Evolutionary conservation across 2,329 filamentous ascomycete species (phyloP).

Genomic region (Truncatella angustata): DNA sequence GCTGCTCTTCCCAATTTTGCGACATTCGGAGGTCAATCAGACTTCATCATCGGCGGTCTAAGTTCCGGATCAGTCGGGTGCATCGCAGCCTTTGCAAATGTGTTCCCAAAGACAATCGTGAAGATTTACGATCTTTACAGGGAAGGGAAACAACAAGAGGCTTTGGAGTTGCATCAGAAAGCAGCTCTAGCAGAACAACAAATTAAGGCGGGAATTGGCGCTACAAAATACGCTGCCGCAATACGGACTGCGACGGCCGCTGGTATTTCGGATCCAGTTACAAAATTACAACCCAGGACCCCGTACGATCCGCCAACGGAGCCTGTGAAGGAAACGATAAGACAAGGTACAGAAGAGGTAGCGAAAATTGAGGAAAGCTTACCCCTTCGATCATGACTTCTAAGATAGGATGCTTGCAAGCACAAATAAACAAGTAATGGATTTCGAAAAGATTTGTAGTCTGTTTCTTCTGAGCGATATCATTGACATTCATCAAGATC

Average conservation of each 20-base stretch:
- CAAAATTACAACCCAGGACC: constrained; percentile 55
- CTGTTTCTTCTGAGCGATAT: no score
- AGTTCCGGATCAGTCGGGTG: no score
- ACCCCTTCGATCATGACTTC: not conserved
- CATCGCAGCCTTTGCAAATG: no score
- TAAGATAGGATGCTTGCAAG: no score
- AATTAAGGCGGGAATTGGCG: constrained; percentile 78
- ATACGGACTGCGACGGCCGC: constrained; percentile 41
- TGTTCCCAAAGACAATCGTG: no score
- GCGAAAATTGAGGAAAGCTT: not conserved
- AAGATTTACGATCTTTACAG: no score
- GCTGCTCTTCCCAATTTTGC: constrained; percentile 14
- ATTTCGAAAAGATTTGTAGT: no score
- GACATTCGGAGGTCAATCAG: no score
- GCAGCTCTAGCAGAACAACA: constrained; percentile 78
- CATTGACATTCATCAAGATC: no score
- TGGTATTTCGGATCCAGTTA: constrained; percentile 56
- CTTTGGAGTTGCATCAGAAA: constrained; percentile 60
- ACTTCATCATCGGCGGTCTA: no score
- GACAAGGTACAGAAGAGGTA: not conserved
- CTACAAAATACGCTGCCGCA: constrained; percentile 73
- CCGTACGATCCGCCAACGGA: constrained; percentile 54
- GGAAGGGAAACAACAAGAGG: no score
- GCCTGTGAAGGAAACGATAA: constrained; percentile 39
- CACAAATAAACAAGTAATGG: no score